phyloP scores from a whole-genome alignment of 768 basidiomycete genomes.

The Agrocybe pediades region DNA sequence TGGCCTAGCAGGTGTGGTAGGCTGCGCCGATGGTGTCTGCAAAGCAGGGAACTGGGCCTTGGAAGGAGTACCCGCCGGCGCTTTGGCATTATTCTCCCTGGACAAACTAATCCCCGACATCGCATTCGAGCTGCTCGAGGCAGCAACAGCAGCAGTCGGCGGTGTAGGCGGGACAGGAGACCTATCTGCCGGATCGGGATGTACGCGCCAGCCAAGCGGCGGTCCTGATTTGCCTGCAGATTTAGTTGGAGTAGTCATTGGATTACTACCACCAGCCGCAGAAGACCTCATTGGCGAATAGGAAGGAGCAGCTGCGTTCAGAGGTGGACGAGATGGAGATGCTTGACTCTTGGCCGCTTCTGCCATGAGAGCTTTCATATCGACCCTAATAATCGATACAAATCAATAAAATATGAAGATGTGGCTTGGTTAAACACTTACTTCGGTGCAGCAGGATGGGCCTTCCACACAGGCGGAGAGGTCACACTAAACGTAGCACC shows the following conservation, averaged over 20 bases:
- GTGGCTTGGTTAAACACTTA: not conserved
- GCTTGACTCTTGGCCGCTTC: conserved; percentile 51
- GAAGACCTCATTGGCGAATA: not conserved
- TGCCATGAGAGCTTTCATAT: conserved; percentile 87
- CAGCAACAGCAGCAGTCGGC: not conserved
- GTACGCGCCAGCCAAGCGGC: conserved; percentile 8
- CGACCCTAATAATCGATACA: conserved; percentile 50
- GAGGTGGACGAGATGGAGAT: conserved; percentile 7
- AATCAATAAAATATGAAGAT: conserved; percentile 1
- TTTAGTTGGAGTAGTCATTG: not conserved
- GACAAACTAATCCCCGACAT: not conserved
- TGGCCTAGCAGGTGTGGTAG: conserved; percentile 12
- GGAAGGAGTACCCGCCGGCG: not conserved
- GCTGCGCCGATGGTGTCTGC: not conserved
- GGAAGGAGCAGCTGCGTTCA: not conserved
- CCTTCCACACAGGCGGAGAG: conserved; percentile 47
- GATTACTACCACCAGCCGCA: not conserved
- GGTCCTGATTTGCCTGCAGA: not conserved
- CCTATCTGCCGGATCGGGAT: not conserved
- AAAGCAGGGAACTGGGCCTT: not conserved
- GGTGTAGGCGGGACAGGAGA: conserved; percentile 2
- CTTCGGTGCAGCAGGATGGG: conserved; percentile 46
- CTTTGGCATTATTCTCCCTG: not conserved
- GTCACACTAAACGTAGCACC: not conserved
- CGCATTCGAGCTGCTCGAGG: no score